Evolutionary conservation across 2,329 filamentous ascomycete genomes (phyloP), one percentile per base, ranked within the genome.

Genomic region (Daldinia sp.): DNA sequence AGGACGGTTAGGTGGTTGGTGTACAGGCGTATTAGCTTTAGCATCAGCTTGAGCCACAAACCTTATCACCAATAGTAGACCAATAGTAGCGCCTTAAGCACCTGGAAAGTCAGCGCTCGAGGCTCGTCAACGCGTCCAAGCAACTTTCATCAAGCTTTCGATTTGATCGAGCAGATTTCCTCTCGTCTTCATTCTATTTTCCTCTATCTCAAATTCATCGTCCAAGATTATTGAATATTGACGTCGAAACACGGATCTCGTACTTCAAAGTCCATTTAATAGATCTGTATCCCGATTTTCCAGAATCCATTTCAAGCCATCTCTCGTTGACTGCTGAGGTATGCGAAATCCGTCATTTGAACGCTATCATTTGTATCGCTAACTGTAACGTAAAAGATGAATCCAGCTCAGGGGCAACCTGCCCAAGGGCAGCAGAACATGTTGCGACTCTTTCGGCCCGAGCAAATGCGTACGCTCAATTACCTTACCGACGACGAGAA

Each of bases 401-500:
- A 70, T 56, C 47, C 68, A 63, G 50, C 53, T 9, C 70, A 68
- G 59, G 66, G 63, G 21, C 68, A 72, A 56, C 56, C 50, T 41
- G 57, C 55, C 30, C 65, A 63, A 48, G 51, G 27, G 37, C 70
- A 23, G 37, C 70, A 70, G 61, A 63, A 23, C 49, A 58, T 39
- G 55, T 21, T 65, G 4, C 64, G 67, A 4, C 66, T 72, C 15
- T 77, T 79, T 30, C 78, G 80, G 30, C 83, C 85, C 0, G 79
- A 81, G 32, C 80, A 83, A 53, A 87, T 87, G 73, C 79, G 81
- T 30, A 78, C 65, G 4, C 77, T 87, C 3, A 77, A 77, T 1
- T 79, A 81, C 35, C 77, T 90, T 2, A 82, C 77, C 23, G 78
- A 83, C 1, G 80, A 83, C 1, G 87, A 90, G 58, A 86, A 84